Percentiles rank a stretch among this genome's conserved stretches.
Conservation (phyloP, 768 basidiomycete species). For the Dendrothele bispora region DNA sequence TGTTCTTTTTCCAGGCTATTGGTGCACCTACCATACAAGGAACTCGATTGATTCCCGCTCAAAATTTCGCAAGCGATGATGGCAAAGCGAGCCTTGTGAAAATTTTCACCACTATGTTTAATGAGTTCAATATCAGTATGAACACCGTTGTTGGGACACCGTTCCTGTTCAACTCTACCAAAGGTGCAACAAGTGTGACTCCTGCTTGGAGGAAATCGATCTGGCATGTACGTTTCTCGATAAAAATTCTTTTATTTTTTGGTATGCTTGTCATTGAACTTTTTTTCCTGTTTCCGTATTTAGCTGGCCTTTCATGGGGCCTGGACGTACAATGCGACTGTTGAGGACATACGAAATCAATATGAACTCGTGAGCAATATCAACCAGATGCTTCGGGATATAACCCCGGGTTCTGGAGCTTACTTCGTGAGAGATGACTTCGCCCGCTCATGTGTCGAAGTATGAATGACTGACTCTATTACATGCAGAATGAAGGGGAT, state of each 20-base stretch:
- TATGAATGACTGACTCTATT: no score
- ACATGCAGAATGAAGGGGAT: no score
- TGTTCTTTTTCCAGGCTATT: no score
- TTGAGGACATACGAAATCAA: slow-evolving; percentile 10
- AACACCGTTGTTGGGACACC: slow-evolving; percentile 18
- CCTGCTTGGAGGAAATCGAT: slow-evolving; percentile 20
- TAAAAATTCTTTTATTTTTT: background rate
- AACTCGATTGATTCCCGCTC: slow-evolving; percentile 25
- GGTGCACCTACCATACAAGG: slow-evolving; percentile 23
- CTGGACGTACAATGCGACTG: slow-evolving; percentile 21
- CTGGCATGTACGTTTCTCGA: slow-evolving; percentile 17
- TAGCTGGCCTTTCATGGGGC: slow-evolving; percentile 15
- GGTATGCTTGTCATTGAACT: background rate
- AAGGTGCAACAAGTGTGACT: slow-evolving; percentile 18
- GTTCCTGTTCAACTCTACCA: slow-evolving; percentile 15
- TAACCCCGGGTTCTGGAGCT: slow-evolving; percentile 20
- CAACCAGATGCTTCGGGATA: slow-evolving; percentile 9
- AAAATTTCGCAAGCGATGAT: slow-evolving; percentile 18
- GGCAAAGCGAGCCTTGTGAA: slow-evolving; percentile 19
- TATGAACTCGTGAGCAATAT: slow-evolving; percentile 14
- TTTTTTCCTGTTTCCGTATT: background rate
- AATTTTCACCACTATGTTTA: slow-evolving; percentile 7
- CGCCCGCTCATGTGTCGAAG: no score
- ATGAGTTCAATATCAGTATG: slow-evolving; percentile 15
- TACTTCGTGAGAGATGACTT: slow-evolving; percentile 20